Evolutionary conservation across 2,329 filamentous ascomycete species (phyloP), one percentile per base, ranked within the genome.

Genomic region (Xylariomycetidae sp.): DNA sequence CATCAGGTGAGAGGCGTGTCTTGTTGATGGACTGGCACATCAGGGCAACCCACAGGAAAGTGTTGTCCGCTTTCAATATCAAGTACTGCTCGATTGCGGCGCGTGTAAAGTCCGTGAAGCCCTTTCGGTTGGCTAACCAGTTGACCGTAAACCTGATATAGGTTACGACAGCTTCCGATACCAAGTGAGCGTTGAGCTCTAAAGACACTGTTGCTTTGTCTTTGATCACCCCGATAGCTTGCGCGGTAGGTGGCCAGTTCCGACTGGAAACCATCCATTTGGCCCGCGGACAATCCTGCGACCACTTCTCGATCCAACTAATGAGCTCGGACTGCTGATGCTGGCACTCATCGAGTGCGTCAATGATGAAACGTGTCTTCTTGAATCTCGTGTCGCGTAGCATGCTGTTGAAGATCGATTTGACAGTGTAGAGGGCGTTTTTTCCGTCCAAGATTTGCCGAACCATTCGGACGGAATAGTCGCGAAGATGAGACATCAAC

Each of bases 341-440:
- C 7, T 16, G 38, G 39, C 67, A 73, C 42, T 74, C 66, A 37
- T 74, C 66, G 0, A 74, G 61, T 3, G 62, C 66, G 45, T 73
- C 65, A 19, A 74, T 51, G 3, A 72, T 38, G 4, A 72, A 27
- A 39, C 59, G 62, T 0, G 51, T 54, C 0, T 3, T 45, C 5
- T 41, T 20, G 10, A 64, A 34, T 8, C 19, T 42, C 1, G 48
- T 40, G 33, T 69, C 62, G 27, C 54, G 18, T 2, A 73, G 37
- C 10, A 72, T 66, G 16, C 52, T 44, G 2, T 12, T 36, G 4
- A 72, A 57, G 11, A 70, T 59, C 9, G n/a, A n/a, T 58, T 41
- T 4, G 49, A 56, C 15, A 72, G 32, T 8, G 53, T 53, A 30
- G 50, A 29, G 53, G 53, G 59, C 55, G 51, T 69, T 68, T 4